Base-by-base conservation (phyloP, 2,329 filamentous ascomycete species). In the Venturia carpophila region DNA sequence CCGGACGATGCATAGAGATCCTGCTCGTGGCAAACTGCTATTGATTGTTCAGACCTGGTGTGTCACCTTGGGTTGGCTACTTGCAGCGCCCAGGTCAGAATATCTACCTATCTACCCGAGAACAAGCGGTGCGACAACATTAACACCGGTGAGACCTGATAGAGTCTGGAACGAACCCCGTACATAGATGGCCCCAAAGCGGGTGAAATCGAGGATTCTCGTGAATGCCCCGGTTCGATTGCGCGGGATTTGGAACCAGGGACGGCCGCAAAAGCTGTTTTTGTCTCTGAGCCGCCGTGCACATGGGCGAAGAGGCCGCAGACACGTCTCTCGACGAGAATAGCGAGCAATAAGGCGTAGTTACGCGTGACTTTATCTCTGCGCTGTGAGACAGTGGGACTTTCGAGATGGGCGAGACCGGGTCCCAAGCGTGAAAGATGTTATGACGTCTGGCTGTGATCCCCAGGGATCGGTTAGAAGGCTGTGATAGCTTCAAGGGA, bases 381-480 rank as follows among this genome's bases (percentile, higher is more conserved):
- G 27, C n/a, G 17, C 7, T 37, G 27, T 10, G 7, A 9, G 17
- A 55, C 7, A n/a, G 27, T 10, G 7, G 6, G 17, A 55, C 24
- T 30, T 11, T 55, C 7, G 1, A 15, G 49, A 55, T 37, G n/a
- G 52, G 52, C 27, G 30, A 58, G 13, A 55, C 30, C 17, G 19
- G 19, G 7, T 10, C 45, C 2, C 10, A 24, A 47, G 7, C 6
- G 45, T 19, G 5, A 9, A n/a, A 24, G 6, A 15, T 34, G 30
- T 37, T 5, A 58, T 58, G 52, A 58, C 52, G 52, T 58, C 15
- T 37, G 15, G 30, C 30, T 58, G 19, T 58, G 52, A 37, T 37
- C 27, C 52, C 52, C 52, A 58, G 30, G 30, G 21, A n/a, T 58
- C 52, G 52, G 52, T 37, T 58, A 52, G 30, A 27, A 58, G 52